Evolutionary conservation across 202 grass and related monocot species (phyloP).

Genomic region (Carex arenaria): DNA sequence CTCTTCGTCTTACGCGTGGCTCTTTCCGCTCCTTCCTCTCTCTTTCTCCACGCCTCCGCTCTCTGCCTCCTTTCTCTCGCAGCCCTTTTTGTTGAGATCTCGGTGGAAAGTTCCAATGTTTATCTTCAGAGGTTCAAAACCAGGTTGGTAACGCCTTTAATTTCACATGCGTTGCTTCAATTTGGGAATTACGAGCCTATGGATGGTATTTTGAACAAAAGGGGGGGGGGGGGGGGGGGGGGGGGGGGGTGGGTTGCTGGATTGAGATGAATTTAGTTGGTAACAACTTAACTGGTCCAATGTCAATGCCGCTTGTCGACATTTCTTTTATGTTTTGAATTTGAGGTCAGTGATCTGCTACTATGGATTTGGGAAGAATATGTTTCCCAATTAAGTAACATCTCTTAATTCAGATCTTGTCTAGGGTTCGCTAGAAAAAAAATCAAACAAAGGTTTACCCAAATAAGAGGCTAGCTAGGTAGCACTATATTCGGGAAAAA

Average conservation of each 20-base stretch:
- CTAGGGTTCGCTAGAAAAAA: not conserved
- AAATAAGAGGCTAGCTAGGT: not conserved
- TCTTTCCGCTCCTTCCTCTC: slow-evolving; percentile 40
- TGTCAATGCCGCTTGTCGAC: not conserved
- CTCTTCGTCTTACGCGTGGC: slow-evolving; percentile 76
- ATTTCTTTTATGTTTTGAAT: not conserved
- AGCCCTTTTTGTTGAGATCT: slow-evolving; percentile 65
- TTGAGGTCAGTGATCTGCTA: not conserved
- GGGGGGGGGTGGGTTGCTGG: not conserved
- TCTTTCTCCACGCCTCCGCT: slow-evolving; percentile 32
- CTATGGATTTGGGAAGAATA: not conserved
- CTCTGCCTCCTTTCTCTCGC: slow-evolving; percentile 42
- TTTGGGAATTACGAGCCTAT: not conserved
- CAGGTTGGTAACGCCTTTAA: slow-evolving; percentile 26
- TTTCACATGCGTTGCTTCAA: not conserved
- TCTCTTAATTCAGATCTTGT: slow-evolving; percentile 6
- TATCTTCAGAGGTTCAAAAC: slow-evolving; percentile 52
- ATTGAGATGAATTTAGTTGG: not conserved
- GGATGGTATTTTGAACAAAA: not conserved
- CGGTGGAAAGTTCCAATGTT: slow-evolving; percentile 29
- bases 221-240: not conserved
- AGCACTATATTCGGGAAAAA: not conserved
- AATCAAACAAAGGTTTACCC: not conserved
- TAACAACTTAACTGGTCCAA: not conserved
- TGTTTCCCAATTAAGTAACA: not conserved